Conservation (phyloP, 202 grass and related monocot species). For the Dendrocalamus latiflorus region DNA sequence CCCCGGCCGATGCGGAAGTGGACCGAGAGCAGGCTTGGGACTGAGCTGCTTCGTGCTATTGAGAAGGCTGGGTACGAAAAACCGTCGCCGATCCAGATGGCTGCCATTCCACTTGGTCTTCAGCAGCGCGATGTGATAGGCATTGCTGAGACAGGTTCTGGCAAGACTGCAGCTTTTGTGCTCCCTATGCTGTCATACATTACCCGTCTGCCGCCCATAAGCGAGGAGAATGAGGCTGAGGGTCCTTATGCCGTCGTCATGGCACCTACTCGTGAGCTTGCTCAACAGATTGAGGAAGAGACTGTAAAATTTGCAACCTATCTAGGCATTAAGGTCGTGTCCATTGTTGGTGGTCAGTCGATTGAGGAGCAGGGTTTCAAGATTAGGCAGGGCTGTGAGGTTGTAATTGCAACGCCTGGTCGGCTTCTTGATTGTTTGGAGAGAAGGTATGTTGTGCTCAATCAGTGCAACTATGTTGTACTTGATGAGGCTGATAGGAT, state of each 20-base stretch:
- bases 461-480: constrained; percentile 96
- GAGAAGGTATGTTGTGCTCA: constrained; percentile 87
- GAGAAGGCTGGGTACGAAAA: constrained; percentile 74
- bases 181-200: constrained; percentile 95
- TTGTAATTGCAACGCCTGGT: constrained; percentile 92
- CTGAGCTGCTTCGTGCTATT: constrained; percentile 67
- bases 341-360: constrained; percentile 86
- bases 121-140: constrained; percentile 99
- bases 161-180: constrained; percentile 92
- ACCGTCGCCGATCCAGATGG: constrained; percentile 92
- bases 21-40: constrained; percentile 70
- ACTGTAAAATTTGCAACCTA: constrained; percentile 87
- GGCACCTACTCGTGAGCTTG: constrained; percentile 93
- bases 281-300: constrained; percentile 96
- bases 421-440: constrained; percentile 92
- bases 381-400: constrained; percentile 87
- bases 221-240: constrained; percentile 84
- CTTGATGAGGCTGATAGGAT: constrained; percentile 97
- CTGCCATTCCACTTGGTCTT: constrained; percentile 83
- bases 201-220: constrained; percentile 78
- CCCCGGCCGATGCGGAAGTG: constrained; percentile 82
- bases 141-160: constrained; percentile 89
- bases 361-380: constrained; percentile 92
- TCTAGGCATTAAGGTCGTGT: constrained; percentile 88
- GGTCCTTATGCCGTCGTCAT: constrained; percentile 96